These are phyloP conservation scores for Astragalus glycyphyllos DNA, from an alignment of 306 rosid genomes.

Conservation along the genomic window DNA sequence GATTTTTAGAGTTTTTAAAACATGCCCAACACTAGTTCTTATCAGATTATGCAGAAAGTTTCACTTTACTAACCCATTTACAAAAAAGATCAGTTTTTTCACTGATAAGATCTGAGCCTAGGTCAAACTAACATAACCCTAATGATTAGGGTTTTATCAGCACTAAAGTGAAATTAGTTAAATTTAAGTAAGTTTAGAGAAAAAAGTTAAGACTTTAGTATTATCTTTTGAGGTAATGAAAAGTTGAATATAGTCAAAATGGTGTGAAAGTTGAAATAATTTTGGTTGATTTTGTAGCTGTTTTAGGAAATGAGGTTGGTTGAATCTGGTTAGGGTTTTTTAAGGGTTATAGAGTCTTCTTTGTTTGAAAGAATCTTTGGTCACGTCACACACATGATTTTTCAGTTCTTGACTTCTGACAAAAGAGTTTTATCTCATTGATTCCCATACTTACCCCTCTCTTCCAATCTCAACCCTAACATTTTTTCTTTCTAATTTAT, in stretches of 20 bases:
- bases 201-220: slow-evolving; percentile 12
- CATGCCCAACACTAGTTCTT: slow-evolving; percentile 35
- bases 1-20: slow-evolving; percentile 60
- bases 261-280: slow-evolving; percentile 40
- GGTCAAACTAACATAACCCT: slow-evolving; percentile 50
- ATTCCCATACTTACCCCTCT: slow-evolving; percentile 52
- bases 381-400: slow-evolving; percentile 82
- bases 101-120: slow-evolving; percentile 32
- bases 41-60: slow-evolving; percentile 45
- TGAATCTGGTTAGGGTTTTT: slow-evolving; percentile 70
- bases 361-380: slow-evolving; percentile 72
- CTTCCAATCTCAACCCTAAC: slow-evolving; percentile 56
- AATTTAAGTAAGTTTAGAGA: slow-evolving; percentile 36
- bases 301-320: slow-evolving; percentile 49
- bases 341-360: slow-evolving; percentile 53
- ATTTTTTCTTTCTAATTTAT: slow-evolving; percentile 32
- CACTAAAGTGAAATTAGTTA: background rate
- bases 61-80: slow-evolving; percentile 37
- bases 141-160: slow-evolving; percentile 62
- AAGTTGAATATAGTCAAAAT: slow-evolving; percentile 32
- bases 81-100: background rate
- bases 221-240: slow-evolving; percentile 4
- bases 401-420: slow-evolving; percentile 77
- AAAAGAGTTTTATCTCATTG: slow-evolving; percentile 70
- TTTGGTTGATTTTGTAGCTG: slow-evolving; percentile 41